Percentiles rank a stretch among this genome's conserved stretches.
Conservation (phyloP, 2,329 filamentous ascomycete genomes). For the Penicillium sp. region DNA sequence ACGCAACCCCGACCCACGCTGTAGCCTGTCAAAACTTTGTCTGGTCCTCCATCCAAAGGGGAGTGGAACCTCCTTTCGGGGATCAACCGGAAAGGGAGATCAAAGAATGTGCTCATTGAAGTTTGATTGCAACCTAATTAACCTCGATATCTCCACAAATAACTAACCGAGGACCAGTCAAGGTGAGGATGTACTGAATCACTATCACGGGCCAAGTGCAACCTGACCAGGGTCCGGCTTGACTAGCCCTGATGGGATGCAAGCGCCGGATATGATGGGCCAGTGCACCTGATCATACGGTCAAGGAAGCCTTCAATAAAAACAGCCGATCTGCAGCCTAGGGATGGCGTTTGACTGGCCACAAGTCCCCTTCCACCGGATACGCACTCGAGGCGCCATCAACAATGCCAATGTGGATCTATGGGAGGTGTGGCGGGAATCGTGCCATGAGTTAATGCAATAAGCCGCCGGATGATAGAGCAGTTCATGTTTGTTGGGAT, state of each 20-base stretch:
- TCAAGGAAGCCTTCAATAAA: conserved; percentile 9
- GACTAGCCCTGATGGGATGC: background rate
- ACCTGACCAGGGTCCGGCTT: background rate
- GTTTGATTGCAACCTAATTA: conserved; percentile 17
- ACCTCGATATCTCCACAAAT: background rate
- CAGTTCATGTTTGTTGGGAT: conserved; percentile 3
- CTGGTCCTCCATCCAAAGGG: background rate
- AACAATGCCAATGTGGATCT: conserved; percentile 7
- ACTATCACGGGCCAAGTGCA: background rate
- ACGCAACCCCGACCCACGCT: conserved; percentile 6
- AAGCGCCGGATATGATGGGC: conserved; percentile 9
- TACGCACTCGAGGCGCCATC: background rate
- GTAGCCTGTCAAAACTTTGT: conserved; percentile 10
- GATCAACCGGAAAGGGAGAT: conserved; percentile 10
- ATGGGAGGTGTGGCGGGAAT: background rate
- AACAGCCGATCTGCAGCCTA: conserved; percentile 7
- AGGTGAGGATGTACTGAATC: background rate
- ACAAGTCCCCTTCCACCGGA: background rate
- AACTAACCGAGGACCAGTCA: background rate
- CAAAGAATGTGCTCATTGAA: conserved; percentile 1
- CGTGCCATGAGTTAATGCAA: conserved; percentile 7
- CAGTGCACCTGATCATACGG: conserved; percentile 1
- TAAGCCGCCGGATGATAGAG: background rate
- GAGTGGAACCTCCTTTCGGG: background rate
- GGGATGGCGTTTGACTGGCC: conserved; percentile 6